These are phyloP conservation scores for Penicillium tannophilum DNA, from an alignment of 495 filamentous ascomycete genomes.

Conservation along the genomic window DNA sequence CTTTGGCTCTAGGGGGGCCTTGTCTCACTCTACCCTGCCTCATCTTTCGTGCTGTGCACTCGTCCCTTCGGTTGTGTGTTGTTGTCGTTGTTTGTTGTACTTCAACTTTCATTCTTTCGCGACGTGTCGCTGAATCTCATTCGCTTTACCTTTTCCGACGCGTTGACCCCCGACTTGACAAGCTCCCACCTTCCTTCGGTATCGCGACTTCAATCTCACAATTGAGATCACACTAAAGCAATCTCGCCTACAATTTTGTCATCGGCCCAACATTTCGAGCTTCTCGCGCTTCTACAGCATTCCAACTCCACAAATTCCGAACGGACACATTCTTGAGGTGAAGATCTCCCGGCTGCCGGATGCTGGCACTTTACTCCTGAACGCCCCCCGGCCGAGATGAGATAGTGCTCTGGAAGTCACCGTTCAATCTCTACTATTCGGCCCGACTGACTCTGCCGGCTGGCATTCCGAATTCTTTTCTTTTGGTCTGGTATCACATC, in stretches of 20 bases:
- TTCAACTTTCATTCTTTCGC: constrained; percentile 12
- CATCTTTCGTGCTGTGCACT: constrained; percentile 29
- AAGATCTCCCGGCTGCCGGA: constrained; percentile 10
- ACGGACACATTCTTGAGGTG: constrained; percentile 2
- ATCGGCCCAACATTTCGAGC: background rate
- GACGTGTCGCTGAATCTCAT: constrained; percentile 6
- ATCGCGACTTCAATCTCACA: background rate
- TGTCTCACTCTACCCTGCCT: constrained; percentile 20
- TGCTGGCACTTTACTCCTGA: constrained; percentile 9
- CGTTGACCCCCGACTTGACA: background rate
- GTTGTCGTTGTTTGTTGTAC: constrained; percentile 4
- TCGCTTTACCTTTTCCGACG: constrained; percentile 1
- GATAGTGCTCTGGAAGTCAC: constrained; percentile 50
- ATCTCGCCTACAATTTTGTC: background rate
- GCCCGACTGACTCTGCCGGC: constrained; percentile 26
- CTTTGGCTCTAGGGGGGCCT: constrained; percentile 6
- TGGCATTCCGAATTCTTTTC: constrained; percentile 31
- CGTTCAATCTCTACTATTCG: constrained; percentile 23
- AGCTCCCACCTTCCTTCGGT: background rate
- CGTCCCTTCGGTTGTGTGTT: constrained; percentile 7
- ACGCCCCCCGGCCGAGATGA: constrained; percentile 30
- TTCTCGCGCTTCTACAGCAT: background rate
- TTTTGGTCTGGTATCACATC: constrained; percentile 37
- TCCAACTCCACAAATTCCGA: background rate
- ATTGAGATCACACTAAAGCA: background rate